Percentiles rank a stretch among this genome's conserved stretches.
phyloP scores from a whole-genome alignment of 768 basidiomycete species.

The Thelephora ganbajun region DNA sequence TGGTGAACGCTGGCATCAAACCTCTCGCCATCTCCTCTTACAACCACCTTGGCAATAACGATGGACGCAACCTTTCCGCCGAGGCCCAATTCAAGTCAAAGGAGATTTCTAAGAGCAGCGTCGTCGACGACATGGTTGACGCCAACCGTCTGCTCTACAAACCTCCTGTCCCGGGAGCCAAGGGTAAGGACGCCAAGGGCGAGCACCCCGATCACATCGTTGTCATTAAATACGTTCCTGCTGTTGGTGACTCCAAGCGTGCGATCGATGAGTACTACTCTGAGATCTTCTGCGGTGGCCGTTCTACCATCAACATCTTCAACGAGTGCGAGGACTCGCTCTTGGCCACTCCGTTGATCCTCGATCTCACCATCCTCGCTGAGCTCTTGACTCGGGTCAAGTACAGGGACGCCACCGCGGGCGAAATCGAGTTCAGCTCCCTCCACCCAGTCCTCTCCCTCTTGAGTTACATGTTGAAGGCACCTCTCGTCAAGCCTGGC shows the following conservation, averaged over 20 bases:
- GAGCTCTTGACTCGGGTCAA: constrained; percentile 88
- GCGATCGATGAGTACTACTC: constrained; percentile 99
- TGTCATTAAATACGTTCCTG: constrained; percentile 94
- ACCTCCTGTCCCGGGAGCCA: constrained; percentile 45
- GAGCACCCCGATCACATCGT: constrained; percentile 97
- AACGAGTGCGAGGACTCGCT: constrained; percentile 98
- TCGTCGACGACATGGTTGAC: constrained; percentile 96
- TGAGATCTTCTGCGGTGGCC: constrained; percentile 93
- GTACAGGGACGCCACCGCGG: constrained; percentile 50
- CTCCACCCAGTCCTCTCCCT: constrained; percentile 88
- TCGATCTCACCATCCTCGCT: constrained; percentile 85
- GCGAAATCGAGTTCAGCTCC: constrained; percentile 54
- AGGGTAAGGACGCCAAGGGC: constrained; percentile 54
- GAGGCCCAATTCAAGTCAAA: constrained; percentile 94
- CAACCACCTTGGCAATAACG: constrained; percentile 98
- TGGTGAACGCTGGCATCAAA: constrained; percentile 97
- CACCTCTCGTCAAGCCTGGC: constrained; percentile 90
- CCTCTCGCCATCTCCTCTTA: constrained; percentile 94
- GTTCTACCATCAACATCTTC: constrained; percentile 92
- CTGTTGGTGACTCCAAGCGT: constrained; percentile 93
- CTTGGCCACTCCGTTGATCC: constrained; percentile 88
- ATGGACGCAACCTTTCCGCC: constrained; percentile 82
- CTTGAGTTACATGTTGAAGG: constrained; percentile 95
- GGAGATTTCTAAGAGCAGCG: constrained; percentile 94
- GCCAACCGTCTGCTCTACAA: constrained; percentile 86